Evolutionary conservation across 208 protist species (phyloP), one percentile per base, ranked within the genome.

Genomic region (Naegleria fowleri): DNA sequence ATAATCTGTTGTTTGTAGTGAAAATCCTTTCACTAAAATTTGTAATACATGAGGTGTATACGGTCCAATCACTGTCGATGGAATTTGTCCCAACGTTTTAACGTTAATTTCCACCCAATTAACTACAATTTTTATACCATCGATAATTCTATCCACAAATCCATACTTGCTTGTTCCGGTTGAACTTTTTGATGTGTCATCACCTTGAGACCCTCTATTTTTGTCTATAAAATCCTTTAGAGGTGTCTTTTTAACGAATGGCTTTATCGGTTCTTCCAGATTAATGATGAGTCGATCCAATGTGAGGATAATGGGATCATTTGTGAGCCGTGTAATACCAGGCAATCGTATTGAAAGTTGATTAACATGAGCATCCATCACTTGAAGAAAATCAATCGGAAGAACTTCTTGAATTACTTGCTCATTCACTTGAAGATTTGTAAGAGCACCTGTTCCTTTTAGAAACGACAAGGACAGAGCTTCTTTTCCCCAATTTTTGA

Each of bases 401-500:
- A 89, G 29, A 29, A 89, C 29, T 25, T 89, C 86, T 89, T 89
- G 86, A 41, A 89, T 40, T 7, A 89, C 86, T 41, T 89, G 36
- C 19, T 89, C 86, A 89, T 89, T 89, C 6, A 89, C n/a, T 40
- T 38, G 11, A 38, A 58, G 55, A 58, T 48, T 88, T 19, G 7
- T 88, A 6, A 88, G 33, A 25, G 25, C 6, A 25, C 85, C 85
- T 58, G 19, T 22, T 58, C 85, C 85, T 5, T 39, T 29, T 19
- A 88, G 9, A 38, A 88, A 88, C 7, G 22, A 39, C 25, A 88
- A 36, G 55, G 16, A 39, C 1, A 88, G 55, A 36, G 39, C 41
- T 19, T 88, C 85, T 58, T 88, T 88, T 15, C 85, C 40, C 85
- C 85, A 88, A 36, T 88, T 88, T 88, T 88, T 88, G 16, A 88